phyloP scores from a whole-genome alignment of 2,329 filamentous ascomycete genomes.

The Pseudogymnoascus sp. region DNA sequence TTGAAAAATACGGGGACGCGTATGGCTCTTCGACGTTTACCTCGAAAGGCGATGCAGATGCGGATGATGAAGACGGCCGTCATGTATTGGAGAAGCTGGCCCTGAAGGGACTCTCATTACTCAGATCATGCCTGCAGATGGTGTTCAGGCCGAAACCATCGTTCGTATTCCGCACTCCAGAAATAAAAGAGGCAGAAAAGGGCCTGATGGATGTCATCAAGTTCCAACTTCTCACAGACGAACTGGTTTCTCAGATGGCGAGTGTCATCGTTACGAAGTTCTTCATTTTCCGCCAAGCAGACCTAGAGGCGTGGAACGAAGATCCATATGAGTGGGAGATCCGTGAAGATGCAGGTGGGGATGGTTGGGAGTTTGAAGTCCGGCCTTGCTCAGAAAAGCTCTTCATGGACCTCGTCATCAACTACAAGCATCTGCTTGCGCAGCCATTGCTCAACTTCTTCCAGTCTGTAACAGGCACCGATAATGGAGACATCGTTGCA shows the following conservation, averaged over 20 bases:
- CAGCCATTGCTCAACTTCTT: slow-evolving; percentile 78
- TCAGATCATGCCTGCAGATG: slow-evolving; percentile 78
- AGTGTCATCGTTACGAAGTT: slow-evolving; percentile 79
- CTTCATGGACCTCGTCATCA: slow-evolving; percentile 81
- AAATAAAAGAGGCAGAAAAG: slow-evolving; percentile 68
- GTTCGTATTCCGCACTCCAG: slow-evolving; percentile 71
- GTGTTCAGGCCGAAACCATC: slow-evolving; percentile 72
- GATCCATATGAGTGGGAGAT: slow-evolving; percentile 95
- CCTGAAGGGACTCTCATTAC: slow-evolving; percentile 71
- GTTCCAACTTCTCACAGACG: slow-evolving; percentile 62
- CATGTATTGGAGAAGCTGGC: slow-evolving; percentile 70
- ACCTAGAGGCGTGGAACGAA: slow-evolving; percentile 87
- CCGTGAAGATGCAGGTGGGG: slow-evolving; percentile 73
- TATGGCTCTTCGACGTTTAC: slow-evolving; percentile 45
- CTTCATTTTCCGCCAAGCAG: slow-evolving; percentile 76
- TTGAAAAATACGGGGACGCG: slow-evolving; percentile 66
- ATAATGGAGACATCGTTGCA: slow-evolving; percentile 54
- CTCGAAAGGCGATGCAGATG: slow-evolving; percentile 37
- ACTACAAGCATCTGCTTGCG: slow-evolving; percentile 76
- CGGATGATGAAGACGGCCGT: slow-evolving; percentile 38
- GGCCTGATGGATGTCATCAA: slow-evolving; percentile 63
- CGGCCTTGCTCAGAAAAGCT: slow-evolving; percentile 89
- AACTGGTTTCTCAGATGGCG: slow-evolving; percentile 72
- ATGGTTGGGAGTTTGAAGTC: slow-evolving; percentile 87
- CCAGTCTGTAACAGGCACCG: slow-evolving; percentile 60